A percentile compares a stretch with the other conserved stretches of the same genome.
These are phyloP conservation scores for Neurospora sp. DNA, from an alignment of 495 filamentous ascomycete species.

Conservation along the genomic window DNA sequence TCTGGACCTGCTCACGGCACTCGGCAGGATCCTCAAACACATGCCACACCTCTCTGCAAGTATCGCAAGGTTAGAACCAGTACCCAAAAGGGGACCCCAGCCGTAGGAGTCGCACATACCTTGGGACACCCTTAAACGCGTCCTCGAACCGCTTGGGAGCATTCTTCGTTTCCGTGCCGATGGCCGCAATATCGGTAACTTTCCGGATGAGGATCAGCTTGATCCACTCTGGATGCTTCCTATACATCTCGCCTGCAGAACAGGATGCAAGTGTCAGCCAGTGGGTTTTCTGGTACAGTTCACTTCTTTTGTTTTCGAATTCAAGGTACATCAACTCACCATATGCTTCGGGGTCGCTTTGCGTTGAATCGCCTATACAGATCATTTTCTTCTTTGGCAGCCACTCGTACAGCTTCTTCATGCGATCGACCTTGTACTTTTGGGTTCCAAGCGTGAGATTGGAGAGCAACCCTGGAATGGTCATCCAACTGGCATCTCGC, in stretches of 20 bases:
- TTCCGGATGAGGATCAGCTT: constrained; percentile 72
- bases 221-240: constrained; percentile 58
- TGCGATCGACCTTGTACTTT: constrained; percentile 76
- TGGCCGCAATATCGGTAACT: constrained; percentile 63
- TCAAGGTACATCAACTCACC: constrained; percentile 38
- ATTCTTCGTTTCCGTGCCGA: constrained; percentile 64
- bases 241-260: constrained; percentile 23
- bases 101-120: constrained; percentile 4
- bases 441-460: constrained; percentile 73
- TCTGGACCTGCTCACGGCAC: constrained; percentile 31
- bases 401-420: constrained; percentile 64
- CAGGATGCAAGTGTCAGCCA: not conserved
- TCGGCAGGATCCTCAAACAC: constrained; percentile 70
- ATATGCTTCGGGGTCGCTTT: constrained; percentile 86
- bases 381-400: constrained; percentile 71
- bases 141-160: constrained; percentile 61
- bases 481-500: constrained; percentile 81
- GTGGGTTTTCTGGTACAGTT: not conserved
- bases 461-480: constrained; percentile 65
- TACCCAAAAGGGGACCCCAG: not conserved
- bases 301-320: not conserved
- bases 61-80: not conserved
- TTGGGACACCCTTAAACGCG: constrained; percentile 67
- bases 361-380: constrained; percentile 81
- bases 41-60: constrained; percentile 50